Evolutionary conservation across 108 stramenopile genomes (phyloP), one percentile per base, ranked within the genome.

Genomic region (Cyclotella baltica): DNA sequence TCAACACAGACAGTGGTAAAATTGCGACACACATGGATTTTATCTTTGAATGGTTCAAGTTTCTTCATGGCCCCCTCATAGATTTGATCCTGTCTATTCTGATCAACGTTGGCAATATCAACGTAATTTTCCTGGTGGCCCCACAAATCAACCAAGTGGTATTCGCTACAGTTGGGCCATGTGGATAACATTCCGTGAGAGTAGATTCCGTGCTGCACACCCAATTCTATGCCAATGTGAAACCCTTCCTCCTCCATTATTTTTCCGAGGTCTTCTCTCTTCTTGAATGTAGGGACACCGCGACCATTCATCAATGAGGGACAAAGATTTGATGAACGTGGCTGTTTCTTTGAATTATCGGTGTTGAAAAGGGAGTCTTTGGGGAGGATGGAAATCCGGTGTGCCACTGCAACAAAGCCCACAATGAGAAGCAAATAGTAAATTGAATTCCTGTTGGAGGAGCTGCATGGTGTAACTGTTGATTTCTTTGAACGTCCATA

Each of bases 101-200:
- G 23, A 31, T 59, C 70, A 11, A 61, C 69, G 48, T 77, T 77
- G 69, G 77, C 77, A 36, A 43, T 22, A 70, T 76, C 75, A 27
- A 9, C n/a, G 31, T 76, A 77, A 70, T 77, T 68, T 31, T 67
- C 43, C 29, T 68, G 67, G 3, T 67, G 64, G 1, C 30, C 75
- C 75, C 75, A 76, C 36, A 76, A 13, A 58, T 76, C 75, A 20
- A 68, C 75, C 18, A 76, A 50, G 28, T 67, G 64, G 28, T 76
- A 76, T 33, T 67, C 47, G 2, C 11, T 23, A 29, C 75, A 76
- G 29, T 25, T 51, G 16, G 52, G 19, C 67, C 67, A 68, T 0
- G 19, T 25, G n/a, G 35, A 23, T 16, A 76, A 50, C 10, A 55
- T 67, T 0, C 19, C 15, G 30, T 61, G 50, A 22, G 75, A 55